Conservation (phyloP, 2,329 filamentous ascomycete genomes). For the Venturia carpophila region DNA sequence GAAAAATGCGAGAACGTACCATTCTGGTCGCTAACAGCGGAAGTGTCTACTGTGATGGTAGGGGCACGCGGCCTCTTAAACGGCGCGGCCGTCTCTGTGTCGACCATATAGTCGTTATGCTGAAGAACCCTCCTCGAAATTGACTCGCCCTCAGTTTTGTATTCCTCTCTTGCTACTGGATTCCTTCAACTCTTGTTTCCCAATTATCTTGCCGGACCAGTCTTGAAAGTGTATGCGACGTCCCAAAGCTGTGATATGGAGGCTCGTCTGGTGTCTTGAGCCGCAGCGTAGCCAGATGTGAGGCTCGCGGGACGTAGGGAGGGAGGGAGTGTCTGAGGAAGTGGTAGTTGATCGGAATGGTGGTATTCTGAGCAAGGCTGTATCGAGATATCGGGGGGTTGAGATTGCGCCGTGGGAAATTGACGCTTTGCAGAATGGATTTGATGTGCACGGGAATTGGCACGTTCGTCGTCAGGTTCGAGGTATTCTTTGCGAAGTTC, state of each 20-base stretch:
- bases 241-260: not conserved
- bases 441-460: not conserved
- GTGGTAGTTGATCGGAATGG: not conserved
- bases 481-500: not conserved
- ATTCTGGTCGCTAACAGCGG: slow-evolving; percentile 34
- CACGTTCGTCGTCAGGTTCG: not conserved
- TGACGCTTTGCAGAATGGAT: not conserved
- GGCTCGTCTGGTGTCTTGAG: not conserved
- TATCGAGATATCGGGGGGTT: not conserved
- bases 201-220: not conserved
- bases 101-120: slow-evolving; percentile 10
- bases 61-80: slow-evolving; percentile 36
- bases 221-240: not conserved
- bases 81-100: slow-evolving; percentile 11
- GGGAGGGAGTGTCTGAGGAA: not conserved
- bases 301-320: not conserved
- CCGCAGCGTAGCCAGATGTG: not conserved
- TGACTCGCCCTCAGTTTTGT: not conserved
- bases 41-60: slow-evolving; percentile 47
- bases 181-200: not conserved
- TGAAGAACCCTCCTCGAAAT: not conserved
- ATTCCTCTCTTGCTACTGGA: not conserved
- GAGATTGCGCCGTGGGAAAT: not conserved
- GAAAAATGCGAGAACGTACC: slow-evolving; percentile 23
- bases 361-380: not conserved